phyloP scores from a whole-genome alignment of 352 stramenopile genomes.

The Pythium rhizo-oryzae region DNA sequence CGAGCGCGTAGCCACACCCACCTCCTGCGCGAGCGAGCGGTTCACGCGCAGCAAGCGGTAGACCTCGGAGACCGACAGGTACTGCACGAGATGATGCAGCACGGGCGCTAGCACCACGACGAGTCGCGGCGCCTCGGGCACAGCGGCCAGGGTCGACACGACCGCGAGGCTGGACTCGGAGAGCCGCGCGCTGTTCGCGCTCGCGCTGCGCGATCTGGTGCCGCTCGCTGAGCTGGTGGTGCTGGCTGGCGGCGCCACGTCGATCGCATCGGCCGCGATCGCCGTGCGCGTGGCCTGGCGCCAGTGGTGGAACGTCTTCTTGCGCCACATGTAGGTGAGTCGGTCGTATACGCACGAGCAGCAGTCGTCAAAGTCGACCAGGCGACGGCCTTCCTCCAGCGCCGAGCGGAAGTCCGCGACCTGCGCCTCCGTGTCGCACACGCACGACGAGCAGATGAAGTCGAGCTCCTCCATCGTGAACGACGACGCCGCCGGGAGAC shows the following conservation, averaged over 20 bases:
- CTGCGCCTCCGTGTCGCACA: conserved; percentile 51
- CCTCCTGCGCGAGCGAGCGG: conserved; percentile 44
- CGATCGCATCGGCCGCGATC: not conserved
- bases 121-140: conserved; percentile 10
- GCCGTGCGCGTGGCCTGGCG: conserved; percentile 42
- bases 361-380: conserved; percentile 46
- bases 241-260: not conserved
- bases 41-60: conserved; percentile 53
- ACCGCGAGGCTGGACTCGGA: not conserved
- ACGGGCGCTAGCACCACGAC: conserved; percentile 35
- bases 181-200: not conserved
- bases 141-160: not conserved
- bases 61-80: conserved; percentile 51
- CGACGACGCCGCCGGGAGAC: conserved; percentile 26
- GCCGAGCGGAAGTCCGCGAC: conserved; percentile 38
- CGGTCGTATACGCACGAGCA: conserved; percentile 72
- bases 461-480: conserved; percentile 68
- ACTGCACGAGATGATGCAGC: conserved; percentile 50
- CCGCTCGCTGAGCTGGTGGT: not conserved
- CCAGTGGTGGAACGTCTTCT: conserved; percentile 82
- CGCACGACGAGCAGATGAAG: conserved; percentile 58
- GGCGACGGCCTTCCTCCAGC: conserved; percentile 31
- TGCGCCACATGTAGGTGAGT: conserved; percentile 74
- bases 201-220: conserved; percentile 17
- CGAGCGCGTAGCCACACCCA: conserved; percentile 41